Base-by-base conservation (phyloP, 768 basidiomycete genomes). In the Pleurotus citrinopileatus region DNA sequence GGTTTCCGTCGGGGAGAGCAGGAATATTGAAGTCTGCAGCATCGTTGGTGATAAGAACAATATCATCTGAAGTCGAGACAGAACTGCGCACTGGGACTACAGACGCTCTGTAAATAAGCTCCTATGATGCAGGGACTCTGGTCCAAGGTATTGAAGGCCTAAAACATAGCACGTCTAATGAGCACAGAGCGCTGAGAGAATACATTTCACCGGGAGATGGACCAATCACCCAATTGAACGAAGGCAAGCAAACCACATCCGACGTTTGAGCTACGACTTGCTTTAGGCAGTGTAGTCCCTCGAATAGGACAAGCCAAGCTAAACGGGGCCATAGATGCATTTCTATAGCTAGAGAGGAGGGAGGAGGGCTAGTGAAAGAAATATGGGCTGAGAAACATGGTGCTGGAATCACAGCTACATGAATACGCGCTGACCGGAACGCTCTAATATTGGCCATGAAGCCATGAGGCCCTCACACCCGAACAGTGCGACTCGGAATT, bases 41-140 rank as follows among this genome's bases (percentile, higher is more conserved):
- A 10, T 32, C 4, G 45, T 4, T 54, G 51, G 47, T 27, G 27
- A 43, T 37, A 5, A 22, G 26, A 32, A 37, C 32, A 8, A 19
- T 46, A 47, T 17, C 40, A 15, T 19, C 40, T 12, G 27, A 40
- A 42, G 25, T 26, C 22, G 20, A 28, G 4, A 51, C 12, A 13
- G 37, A 3, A 45, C 10, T 25, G 40, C 52, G 25, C 17, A 62
- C 71, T 28, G 26, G 73, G 73, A 57, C 32, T 59, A 28, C 72
- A 73, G 0, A 58, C 67, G 20, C 68, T 64, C 45, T 68, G 60
- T 7, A 74, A 52, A 57, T 65, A 69, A 1, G 73, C 63, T 12
- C 65, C 38, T 20, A 73, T 50, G 4, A 59, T 0, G 42, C 72
- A 73, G 15, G 72, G 71, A 29, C 51, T 70, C 48, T 73, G 68